Evolutionary conservation across 1,139 yeast species (phyloP).

Genomic region (Yamadazyma friedrichii): DNA sequence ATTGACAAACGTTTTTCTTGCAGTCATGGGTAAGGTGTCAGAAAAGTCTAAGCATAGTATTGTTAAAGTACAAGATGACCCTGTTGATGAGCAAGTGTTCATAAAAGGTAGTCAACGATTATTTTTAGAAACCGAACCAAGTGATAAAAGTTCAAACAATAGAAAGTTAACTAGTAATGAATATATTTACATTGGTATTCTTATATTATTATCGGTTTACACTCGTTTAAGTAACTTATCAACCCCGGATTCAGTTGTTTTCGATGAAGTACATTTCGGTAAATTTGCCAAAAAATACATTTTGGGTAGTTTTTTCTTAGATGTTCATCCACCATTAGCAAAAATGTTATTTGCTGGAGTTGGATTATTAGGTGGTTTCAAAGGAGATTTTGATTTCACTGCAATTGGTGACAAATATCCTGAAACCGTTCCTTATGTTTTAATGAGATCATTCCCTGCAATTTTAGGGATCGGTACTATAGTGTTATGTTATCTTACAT

Average conservation of each 20-base stretch:
- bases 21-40: no score
- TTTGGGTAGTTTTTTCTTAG: conserved; percentile 75
- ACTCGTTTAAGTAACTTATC: conserved; percentile 39
- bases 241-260: conserved; percentile 34
- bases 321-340: conserved; percentile 93
- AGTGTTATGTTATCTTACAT: conserved; percentile 71
- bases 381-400: conserved; percentile 71
- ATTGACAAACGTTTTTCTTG: no score
- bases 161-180: conserved; percentile 20
- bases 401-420: conserved; percentile 69
- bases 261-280: conserved; percentile 55
- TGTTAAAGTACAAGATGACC: conserved; percentile 4
- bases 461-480: conserved; percentile 79
- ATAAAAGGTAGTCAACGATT: conserved; percentile 12
- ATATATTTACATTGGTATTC: conserved; percentile 36
- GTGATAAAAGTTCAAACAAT: conserved; percentile 3
- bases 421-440: conserved; percentile 61
- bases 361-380: conserved; percentile 69
- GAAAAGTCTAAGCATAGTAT: background rate
- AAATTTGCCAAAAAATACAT: conserved; percentile 77
- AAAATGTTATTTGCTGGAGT: conserved; percentile 84
- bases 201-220: conserved; percentile 52
- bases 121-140: conserved; percentile 10
- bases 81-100: conserved; percentile 9
- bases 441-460: conserved; percentile 89